Base-by-base conservation (phyloP, 2,329 filamentous ascomycete genomes). In the Fusarium sp. region DNA sequence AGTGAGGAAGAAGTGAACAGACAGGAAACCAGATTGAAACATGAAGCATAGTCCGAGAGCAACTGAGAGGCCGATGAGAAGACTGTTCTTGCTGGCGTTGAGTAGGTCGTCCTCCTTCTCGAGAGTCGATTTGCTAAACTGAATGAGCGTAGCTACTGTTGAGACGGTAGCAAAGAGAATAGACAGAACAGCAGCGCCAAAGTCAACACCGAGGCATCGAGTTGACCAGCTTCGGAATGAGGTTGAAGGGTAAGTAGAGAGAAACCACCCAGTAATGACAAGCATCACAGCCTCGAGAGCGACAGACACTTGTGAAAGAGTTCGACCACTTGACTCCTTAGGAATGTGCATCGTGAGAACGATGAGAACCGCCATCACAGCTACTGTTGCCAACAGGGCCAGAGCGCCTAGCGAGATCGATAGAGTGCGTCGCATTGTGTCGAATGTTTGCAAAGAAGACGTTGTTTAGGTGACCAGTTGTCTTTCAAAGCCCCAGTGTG, bases 21-120 rank as follows among this genome's bases (percentile, higher is more conserved):
- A 76, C 48, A 86, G 75, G 68, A 87, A 88, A 25, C 81, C 69
- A n/a, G 86, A 75, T 72, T 89, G 87, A 10, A 80, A 75, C 2
- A 78, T 74, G 60, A 85, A 84, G 8, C 84, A 79, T 41, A 85
- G 59, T 12, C 81, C 82, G 54, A 88, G 78, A 16, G 82, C 78
- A 16, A 84, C 75, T 0, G 86, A 80, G 6, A 81, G 76, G 32
- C 82, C 85, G 16, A 83, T 75, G 37, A 88, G 72, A 48, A 85
- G 81, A 42, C 55, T 62, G 75, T 75, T 55, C 50, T 71, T 73
- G 21, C 59, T 63, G 4, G 68, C 48, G n/a, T 56, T 62, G 16
- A 63, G 42, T 7, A 66, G 28, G 9, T 67, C 51, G 10, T 71
- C 66, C 13, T 61, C 45, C 21, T 61, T 64, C 45, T 65, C 53